These are phyloP conservation scores for Apiotrichum gracile DNA, from an alignment of 1,284 basidiomycete species.

Conservation along the genomic window DNA sequence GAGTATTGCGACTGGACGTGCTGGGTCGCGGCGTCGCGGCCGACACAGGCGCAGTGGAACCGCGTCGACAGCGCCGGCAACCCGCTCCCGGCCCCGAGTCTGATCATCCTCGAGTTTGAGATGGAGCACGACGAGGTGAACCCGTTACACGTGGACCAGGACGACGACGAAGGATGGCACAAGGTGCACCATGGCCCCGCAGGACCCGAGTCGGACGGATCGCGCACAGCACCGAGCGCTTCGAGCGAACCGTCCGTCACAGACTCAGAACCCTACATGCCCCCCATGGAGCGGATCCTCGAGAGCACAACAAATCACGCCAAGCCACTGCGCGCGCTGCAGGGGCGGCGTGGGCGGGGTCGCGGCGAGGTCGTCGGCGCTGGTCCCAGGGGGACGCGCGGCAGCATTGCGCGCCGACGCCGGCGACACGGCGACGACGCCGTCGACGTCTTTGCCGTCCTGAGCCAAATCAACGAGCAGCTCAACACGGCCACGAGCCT, in stretches of 20 bases:
- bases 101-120: slow-evolving; percentile 77
- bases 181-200: neutral
- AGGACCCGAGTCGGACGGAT: neutral
- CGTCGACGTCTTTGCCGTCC: slow-evolving; percentile 72
- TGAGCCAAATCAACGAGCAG: slow-evolving; percentile 81
- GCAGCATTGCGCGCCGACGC: slow-evolving; percentile 14
- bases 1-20: slow-evolving; percentile 60
- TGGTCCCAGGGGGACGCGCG: neutral
- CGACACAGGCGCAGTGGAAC: slow-evolving; percentile 35
- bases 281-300: slow-evolving; percentile 58
- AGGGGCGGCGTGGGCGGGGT: slow-evolving; percentile 49
- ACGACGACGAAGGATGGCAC: neutral
- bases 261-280: slow-evolving; percentile 38
- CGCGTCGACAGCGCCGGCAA: slow-evolving; percentile 27
- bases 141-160: slow-evolving; percentile 55
- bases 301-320: slow-evolving; percentile 69
- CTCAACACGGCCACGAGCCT: slow-evolving; percentile 65
- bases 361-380: neutral
- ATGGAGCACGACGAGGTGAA: slow-evolving; percentile 67
- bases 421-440: slow-evolving; percentile 52
- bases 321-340: slow-evolving; percentile 67
- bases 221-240: neutral
- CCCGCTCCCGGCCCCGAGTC: slow-evolving; percentile 27
- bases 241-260: slow-evolving; percentile 31
- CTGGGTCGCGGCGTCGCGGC: slow-evolving; percentile 76